Evolutionary conservation across 306 rosid species (phyloP).

Genomic region (Gynostemma pentaphyllum): DNA sequence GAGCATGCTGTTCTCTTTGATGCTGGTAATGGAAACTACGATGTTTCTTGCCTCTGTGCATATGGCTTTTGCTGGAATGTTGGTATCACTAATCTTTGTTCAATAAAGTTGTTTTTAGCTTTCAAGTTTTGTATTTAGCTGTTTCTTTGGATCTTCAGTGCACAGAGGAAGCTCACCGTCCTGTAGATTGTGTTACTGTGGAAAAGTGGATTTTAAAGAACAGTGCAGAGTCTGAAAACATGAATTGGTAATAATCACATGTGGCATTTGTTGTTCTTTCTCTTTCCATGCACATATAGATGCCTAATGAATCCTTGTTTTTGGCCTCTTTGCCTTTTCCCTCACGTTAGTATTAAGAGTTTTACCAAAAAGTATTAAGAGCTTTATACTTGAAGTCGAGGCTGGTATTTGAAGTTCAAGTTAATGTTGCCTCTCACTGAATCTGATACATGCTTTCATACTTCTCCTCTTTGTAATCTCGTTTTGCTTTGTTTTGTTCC

Average conservation of each 20-base stretch:
- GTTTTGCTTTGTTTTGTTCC: background rate
- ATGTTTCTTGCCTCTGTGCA: slow-evolving; percentile 62
- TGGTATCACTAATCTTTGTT: background rate
- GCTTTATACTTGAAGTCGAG: background rate
- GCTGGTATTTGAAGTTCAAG: too few relatives aligned
- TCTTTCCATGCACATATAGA: too few relatives aligned
- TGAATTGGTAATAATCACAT: slow-evolving; percentile 37
- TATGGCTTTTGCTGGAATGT: slow-evolving; percentile 65
- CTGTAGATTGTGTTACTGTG: slow-evolving; percentile 70
- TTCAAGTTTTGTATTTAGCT: background rate
- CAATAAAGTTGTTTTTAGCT: background rate
- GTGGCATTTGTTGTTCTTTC: background rate
- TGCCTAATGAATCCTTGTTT: too few relatives aligned
- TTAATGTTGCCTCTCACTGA: too few relatives aligned
- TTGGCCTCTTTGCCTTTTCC: too few relatives aligned
- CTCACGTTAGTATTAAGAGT: too few relatives aligned
- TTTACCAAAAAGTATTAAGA: too few relatives aligned
- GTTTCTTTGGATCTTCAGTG: slow-evolving; percentile 22
- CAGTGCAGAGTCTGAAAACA: slow-evolving; percentile 63
- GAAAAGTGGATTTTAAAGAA: slow-evolving; percentile 62
- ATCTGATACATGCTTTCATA: background rate
- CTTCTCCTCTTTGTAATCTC: background rate
- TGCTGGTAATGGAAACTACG: slow-evolving; percentile 42
- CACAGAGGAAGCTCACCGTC: slow-evolving; percentile 80
- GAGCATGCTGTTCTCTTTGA: slow-evolving; percentile 53